phyloP scores from a whole-genome alignment of 169 alveolate genomes.

The Cryptosporidium meleagridis region DNA sequence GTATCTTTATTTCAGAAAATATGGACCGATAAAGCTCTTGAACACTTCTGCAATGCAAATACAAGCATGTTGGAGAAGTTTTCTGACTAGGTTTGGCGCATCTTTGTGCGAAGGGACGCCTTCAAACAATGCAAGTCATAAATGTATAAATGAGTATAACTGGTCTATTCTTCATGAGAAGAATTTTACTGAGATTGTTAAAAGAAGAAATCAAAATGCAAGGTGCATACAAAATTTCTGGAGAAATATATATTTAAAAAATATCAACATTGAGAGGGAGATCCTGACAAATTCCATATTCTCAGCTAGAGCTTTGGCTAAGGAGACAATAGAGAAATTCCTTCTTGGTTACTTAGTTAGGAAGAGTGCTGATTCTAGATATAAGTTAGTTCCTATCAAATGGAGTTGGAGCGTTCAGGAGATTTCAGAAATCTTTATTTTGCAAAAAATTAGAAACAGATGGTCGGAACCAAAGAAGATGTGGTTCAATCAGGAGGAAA shows the following conservation, averaged over 20 bases:
- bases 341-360: constrained; percentile 25
- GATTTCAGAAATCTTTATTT: constrained; percentile 7
- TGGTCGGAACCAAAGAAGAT: constrained; percentile 68
- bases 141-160: not conserved
- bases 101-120: not conserved
- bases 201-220: constrained; percentile 43
- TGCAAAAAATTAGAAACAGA: not conserved
- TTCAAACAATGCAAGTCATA: not conserved
- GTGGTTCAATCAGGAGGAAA: constrained; percentile 32
- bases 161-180: constrained; percentile 48
- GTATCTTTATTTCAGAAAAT: constrained; percentile 10
- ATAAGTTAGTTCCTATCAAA: constrained; percentile 32
- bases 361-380: constrained; percentile 17
- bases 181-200: not conserved
- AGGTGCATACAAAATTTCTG: constrained; percentile 34
- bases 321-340: constrained; percentile 19
- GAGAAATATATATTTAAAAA: constrained; percentile 4
- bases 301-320: constrained; percentile 65
- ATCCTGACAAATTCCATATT: constrained; percentile 31
- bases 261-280: constrained; percentile 1
- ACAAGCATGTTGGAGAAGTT: constrained; percentile 74
- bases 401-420: constrained; percentile 53
- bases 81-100: constrained; percentile 39
- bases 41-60: constrained; percentile 58
- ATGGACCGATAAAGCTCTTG: constrained; percentile 47